Conservation (phyloP, 352 stramenopile genomes). For the Phytopythium kandeliae region DNA sequence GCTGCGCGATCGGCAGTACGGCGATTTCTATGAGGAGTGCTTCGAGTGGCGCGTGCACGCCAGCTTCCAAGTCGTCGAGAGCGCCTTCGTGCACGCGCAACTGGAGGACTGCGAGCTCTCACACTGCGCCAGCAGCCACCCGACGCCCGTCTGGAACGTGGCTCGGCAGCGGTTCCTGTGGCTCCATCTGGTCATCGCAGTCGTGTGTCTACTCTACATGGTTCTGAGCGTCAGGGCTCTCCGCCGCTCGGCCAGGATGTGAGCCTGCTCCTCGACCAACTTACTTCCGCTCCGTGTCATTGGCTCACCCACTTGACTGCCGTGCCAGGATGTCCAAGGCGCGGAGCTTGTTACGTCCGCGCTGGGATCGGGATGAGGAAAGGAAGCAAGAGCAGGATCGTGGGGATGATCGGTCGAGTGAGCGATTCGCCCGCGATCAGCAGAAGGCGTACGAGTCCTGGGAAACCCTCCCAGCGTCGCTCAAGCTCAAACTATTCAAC, state of each 20-base stretch:
- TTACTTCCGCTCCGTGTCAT: no score
- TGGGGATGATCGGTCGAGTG: not conserved
- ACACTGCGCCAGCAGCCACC: slow-evolving; percentile 30
- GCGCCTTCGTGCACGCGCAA: slow-evolving; percentile 37
- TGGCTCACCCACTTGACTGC: not conserved
- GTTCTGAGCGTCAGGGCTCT: slow-evolving; percentile 53
- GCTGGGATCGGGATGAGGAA: not conserved
- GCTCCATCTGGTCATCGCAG: slow-evolving; percentile 58
- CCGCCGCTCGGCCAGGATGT: slow-evolving; percentile 45
- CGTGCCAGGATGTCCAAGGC: slow-evolving; percentile 11
- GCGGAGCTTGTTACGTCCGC: slow-evolving; percentile 9
- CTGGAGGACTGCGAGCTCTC: slow-evolving; percentile 59
- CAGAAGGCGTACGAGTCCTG: slow-evolving; percentile 14
- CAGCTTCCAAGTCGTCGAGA: slow-evolving; percentile 38
- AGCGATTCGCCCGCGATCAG: not conserved
- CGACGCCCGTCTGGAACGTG: slow-evolving; percentile 43
- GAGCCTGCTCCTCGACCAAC: slow-evolving; percentile 11
- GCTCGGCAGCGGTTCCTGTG: slow-evolving; percentile 64
- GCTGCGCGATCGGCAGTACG: slow-evolving; percentile 68
- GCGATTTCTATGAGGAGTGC: slow-evolving; percentile 75
- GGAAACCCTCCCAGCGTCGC: slow-evolving; percentile 28
- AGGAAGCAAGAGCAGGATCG: not conserved
- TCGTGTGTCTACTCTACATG: slow-evolving; percentile 53
- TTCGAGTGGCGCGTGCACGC: slow-evolving; percentile 78
- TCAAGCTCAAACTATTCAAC: slow-evolving; percentile 70